These are phyloP conservation scores for Aphanocladium album DNA, from an alignment of 2,329 filamentous ascomycete genomes.

Conservation along the genomic window DNA sequence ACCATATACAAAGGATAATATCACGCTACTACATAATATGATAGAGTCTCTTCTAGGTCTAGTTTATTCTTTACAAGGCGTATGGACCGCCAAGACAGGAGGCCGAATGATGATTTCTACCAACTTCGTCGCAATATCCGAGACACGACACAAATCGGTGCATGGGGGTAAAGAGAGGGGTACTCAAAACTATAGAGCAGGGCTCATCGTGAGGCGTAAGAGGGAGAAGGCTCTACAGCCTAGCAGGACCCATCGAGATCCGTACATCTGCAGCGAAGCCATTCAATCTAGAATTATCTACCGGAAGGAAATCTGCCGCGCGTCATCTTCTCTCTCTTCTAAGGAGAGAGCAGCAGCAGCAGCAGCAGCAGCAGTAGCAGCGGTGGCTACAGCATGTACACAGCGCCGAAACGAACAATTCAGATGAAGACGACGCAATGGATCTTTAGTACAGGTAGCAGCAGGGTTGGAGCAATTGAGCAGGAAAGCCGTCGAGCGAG, in stretches of 20 bases:
- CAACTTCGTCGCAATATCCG: not conserved
- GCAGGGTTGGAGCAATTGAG: no score
- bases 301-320: not conserved
- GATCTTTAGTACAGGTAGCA: not conserved
- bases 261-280: constrained; percentile 3
- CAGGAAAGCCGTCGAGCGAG: no score
- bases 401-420: not conserved
- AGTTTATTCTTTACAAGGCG: no score
- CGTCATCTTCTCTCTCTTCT: not conserved
- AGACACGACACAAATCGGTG: constrained; percentile 1
- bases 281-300: not conserved
- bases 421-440: not conserved
- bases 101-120: not conserved
- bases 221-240: no score
- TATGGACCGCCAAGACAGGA: not conserved
- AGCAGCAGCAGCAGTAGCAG: not conserved
- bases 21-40: no score
- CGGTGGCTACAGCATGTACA: not conserved
- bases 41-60: no score
- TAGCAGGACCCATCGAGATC: no score
- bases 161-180: not conserved
- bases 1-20: no score
- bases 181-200: not conserved
- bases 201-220: not conserved
- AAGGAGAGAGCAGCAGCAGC: no score